Conservation (phyloP, 495 filamentous ascomycete species). For the Annulohypoxylon stygium region DNA sequence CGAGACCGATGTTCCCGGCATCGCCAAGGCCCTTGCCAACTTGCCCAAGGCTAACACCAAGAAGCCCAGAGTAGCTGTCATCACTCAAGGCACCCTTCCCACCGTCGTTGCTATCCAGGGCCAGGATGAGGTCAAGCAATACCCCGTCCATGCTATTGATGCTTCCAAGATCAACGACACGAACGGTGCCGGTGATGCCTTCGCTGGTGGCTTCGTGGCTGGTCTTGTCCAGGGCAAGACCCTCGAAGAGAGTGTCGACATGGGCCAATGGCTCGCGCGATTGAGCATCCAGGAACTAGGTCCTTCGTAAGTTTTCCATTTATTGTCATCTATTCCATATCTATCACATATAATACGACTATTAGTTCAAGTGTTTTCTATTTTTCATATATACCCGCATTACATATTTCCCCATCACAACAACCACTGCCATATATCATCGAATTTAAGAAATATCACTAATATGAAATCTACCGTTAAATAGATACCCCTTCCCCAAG, state of each 20-base stretch:
- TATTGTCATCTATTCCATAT: neutral
- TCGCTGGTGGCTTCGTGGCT: conserved; percentile 92
- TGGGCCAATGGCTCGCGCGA: conserved; percentile 95
- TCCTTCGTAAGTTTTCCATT: conserved; percentile 80
- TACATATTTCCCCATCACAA: too few relatives aligned
- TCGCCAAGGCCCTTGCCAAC: conserved; percentile 85
- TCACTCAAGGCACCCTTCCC: conserved; percentile 93
- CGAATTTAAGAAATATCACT: neutral
- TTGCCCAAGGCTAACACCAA: conserved; percentile 91
- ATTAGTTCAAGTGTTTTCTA: too few relatives aligned
- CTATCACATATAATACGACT: too few relatives aligned
- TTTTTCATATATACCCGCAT: too few relatives aligned
- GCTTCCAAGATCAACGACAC: conserved; percentile 88
- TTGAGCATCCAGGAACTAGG: conserved; percentile 94
- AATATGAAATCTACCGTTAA: conserved; percentile 4
- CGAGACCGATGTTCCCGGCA: conserved; percentile 81
- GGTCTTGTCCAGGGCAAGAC: conserved; percentile 87
- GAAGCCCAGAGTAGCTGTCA: conserved; percentile 82
- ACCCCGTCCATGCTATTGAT: conserved; percentile 81
- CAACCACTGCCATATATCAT: neutral
- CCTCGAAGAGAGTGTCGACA: conserved; percentile 80
- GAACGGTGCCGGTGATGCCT: conserved; percentile 97
- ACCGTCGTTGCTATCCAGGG: conserved; percentile 83
- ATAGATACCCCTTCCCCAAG: conserved; percentile 86
- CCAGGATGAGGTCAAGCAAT: conserved; percentile 77